A percentile compares a stretch with the other conserved stretches of the same genome.
These are phyloP conservation scores for Chaetoscypha palmicola DNA, from an alignment of 2,329 filamentous ascomycete genomes.

Conservation along the genomic window DNA sequence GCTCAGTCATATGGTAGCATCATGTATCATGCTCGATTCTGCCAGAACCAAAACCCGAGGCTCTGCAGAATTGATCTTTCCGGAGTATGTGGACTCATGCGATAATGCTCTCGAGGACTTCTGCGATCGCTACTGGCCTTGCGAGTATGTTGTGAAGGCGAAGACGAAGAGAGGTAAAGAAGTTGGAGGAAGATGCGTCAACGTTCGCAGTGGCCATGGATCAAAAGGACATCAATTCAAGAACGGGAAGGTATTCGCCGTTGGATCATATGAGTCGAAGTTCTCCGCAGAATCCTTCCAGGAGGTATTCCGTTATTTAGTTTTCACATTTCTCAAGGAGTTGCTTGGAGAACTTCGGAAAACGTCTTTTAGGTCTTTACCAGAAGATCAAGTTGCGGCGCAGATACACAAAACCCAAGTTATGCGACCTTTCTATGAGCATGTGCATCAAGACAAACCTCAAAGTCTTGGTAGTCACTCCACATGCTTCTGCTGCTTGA, in stretches of 20 bases:
- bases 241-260: constrained; percentile 2
- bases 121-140: constrained; percentile 9
- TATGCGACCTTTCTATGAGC: background rate
- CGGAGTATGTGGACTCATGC: constrained; percentile 6
- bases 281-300: constrained; percentile 1
- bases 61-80: constrained; percentile 9
- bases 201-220: constrained; percentile 5
- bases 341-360: background rate
- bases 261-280: constrained; percentile 3
- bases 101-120: constrained; percentile 6
- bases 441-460: background rate
- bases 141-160: constrained; percentile 4
- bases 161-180: background rate
- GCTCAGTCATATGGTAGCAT: constrained; percentile 8
- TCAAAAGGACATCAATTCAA: constrained; percentile 10
- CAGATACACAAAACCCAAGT: background rate
- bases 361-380: background rate
- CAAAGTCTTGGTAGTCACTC: constrained; percentile 28
- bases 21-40: constrained; percentile 11
- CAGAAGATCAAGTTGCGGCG: background rate
- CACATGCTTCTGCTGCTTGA: constrained; percentile 11
- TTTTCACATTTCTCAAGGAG: background rate
- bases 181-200: constrained; percentile 1
- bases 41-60: constrained; percentile 5
- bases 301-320: background rate